Conservation (phyloP, 73 alveolate genomes). For the Breviolum minutum region DNA sequence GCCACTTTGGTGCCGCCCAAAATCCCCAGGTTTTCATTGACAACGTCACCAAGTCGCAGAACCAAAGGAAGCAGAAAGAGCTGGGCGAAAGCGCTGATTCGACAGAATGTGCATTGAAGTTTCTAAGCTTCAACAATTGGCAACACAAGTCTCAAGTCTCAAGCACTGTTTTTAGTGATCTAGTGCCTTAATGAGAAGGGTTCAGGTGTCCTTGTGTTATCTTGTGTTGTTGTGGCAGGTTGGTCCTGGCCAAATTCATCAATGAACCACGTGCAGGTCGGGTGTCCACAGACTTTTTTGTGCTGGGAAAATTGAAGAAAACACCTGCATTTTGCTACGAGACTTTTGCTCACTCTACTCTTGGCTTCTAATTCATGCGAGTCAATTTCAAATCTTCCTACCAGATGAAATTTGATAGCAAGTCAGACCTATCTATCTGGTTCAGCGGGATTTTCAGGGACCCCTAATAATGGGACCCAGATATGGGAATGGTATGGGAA, state of each 20-base stretch:
- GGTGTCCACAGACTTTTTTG: background rate
- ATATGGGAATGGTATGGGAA: too few relatives aligned
- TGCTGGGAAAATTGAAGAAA: background rate
- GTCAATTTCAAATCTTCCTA: too few relatives aligned
- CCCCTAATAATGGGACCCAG: too few relatives aligned
- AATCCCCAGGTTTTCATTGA: constrained; percentile 62
- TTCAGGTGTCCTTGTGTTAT: background rate
- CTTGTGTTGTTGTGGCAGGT: background rate
- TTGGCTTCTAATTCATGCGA: too few relatives aligned
- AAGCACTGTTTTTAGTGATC: background rate
- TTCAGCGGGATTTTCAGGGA: too few relatives aligned
- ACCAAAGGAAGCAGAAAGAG: constrained; percentile 92
- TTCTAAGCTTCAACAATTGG: background rate
- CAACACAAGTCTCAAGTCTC: background rate
- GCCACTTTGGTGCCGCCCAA: background rate
- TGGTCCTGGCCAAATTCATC: constrained; percentile 86
- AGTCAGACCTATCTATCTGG: too few relatives aligned
- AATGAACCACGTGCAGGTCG: constrained; percentile 89
- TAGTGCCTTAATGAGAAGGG: background rate
- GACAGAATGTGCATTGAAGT: constrained; percentile 78
- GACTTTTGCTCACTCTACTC: too few relatives aligned
- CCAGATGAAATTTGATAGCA: too few relatives aligned
- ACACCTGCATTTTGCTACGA: too few relatives aligned
- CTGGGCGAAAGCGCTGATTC: constrained; percentile 88
- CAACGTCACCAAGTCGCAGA: constrained; percentile 90